Evolutionary conservation across 768 basidiomycete species (phyloP).

Genomic region (Exsudoporus frostii): DNA sequence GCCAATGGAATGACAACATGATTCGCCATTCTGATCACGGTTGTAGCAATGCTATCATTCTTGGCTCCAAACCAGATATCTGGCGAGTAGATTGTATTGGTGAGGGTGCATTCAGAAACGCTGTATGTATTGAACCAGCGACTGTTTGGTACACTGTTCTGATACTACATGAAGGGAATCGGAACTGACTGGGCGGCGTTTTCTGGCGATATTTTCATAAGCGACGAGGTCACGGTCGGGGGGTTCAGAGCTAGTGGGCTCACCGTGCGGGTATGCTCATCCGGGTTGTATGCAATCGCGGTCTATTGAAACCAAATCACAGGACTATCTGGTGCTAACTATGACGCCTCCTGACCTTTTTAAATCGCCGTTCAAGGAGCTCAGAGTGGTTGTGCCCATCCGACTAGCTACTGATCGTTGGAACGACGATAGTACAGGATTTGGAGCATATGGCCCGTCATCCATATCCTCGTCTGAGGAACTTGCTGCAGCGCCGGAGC

Average conservation of each 20-base stretch:
- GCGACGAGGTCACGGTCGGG: conserved; percentile 45
- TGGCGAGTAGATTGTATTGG: conserved; percentile 67
- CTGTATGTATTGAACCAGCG: conserved; percentile 37
- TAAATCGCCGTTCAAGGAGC: conserved; percentile 54
- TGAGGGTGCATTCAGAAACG: conserved; percentile 56
- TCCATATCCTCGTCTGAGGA: conserved; percentile 27
- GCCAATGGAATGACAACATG: background rate
- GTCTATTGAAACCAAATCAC: background rate
- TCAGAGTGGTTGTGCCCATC: conserved; percentile 62
- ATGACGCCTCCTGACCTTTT: conserved; percentile 54
- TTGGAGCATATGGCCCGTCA: conserved; percentile 9
- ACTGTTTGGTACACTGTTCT: background rate
- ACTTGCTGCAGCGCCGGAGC: conserved; percentile 9
- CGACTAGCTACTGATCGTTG: conserved; percentile 63
- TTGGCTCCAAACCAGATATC: conserved; percentile 64
- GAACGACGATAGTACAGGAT: conserved; percentile 35
- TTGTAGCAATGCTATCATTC: conserved; percentile 43
- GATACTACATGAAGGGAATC: conserved; percentile 45
- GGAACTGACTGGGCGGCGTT: conserved; percentile 62
- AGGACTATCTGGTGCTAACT: conserved; percentile 68
- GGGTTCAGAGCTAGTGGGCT: conserved; percentile 68
- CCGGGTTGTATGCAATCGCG: background rate
- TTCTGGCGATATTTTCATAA: conserved; percentile 58
- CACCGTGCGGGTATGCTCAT: conserved; percentile 50
- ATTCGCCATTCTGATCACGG: background rate